Conservation (phyloP, 164 flowering plant species). For the Vitis rotundifolia region DNA sequence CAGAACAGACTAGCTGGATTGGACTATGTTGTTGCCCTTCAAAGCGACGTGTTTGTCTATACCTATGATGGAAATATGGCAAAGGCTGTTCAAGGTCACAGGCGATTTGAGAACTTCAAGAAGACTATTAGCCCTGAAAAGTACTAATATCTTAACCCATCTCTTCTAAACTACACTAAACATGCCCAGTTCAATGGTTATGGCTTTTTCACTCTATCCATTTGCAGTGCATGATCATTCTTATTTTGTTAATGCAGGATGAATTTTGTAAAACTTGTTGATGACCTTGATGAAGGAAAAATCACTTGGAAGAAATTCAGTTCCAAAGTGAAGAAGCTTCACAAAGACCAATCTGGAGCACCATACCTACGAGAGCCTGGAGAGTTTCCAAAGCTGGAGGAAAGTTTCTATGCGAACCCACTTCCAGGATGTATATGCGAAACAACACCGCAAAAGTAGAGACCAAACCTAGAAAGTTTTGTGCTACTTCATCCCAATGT, state of each 20-base stretch:
- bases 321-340: conserved; percentile 83
- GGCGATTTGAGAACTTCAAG: conserved; percentile 91
- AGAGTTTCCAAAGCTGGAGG: conserved; percentile 94
- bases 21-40: conserved; percentile 89
- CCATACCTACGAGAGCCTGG: conserved; percentile 87
- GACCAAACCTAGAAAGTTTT: not conserved
- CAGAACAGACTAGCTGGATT: conserved; percentile 96
- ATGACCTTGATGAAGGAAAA: conserved; percentile 74
- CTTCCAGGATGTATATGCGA: conserved; percentile 96
- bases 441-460: conserved; percentile 24
- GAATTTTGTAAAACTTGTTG: conserved; percentile 88
- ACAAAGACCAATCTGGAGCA: conserved; percentile 65
- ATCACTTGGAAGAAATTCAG: conserved; percentile 83
- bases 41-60: conserved; percentile 87
- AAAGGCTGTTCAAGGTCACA: conserved; percentile 97
- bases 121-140: conserved; percentile 91
- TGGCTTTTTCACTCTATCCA: not conserved
- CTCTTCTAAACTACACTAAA: not conserved
- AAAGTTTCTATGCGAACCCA: conserved; percentile 95
- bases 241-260: conserved; percentile 49
- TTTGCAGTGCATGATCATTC: not conserved
- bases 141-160: conserved; percentile 28
- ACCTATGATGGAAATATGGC: conserved; percentile 99
- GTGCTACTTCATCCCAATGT: not conserved
- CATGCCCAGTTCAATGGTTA: not conserved